Percentiles rank a stretch among this genome's conserved stretches.
These are phyloP conservation scores for Trametes hirsuta DNA, from an alignment of 1,284 basidiomycete genomes.

Conservation along the genomic window DNA sequence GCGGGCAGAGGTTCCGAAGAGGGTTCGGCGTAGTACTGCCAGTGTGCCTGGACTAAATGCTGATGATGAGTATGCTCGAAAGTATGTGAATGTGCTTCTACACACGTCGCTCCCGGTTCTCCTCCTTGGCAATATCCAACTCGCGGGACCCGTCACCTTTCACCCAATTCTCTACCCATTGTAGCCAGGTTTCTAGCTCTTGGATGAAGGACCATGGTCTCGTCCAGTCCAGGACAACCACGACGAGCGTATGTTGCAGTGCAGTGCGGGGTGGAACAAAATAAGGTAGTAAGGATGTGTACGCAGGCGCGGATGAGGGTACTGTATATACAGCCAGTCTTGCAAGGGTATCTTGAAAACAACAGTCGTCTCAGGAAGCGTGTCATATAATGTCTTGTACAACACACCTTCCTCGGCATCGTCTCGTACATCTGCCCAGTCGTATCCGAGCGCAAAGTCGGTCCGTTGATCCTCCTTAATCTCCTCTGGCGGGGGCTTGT, in stretches of 20 bases:
- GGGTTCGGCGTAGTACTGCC: slow-evolving; percentile 91
- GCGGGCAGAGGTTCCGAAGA: slow-evolving; percentile 62
- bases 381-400: neutral
- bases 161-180: slow-evolving; percentile 83
- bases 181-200: slow-evolving; percentile 87
- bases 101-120: slow-evolving; percentile 83
- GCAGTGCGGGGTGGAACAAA: slow-evolving; percentile 76
- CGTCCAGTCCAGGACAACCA: slow-evolving; percentile 96
- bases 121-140: slow-evolving; percentile 71
- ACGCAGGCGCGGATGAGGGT: slow-evolving; percentile 75
- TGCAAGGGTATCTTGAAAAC: slow-evolving; percentile 72
- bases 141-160: slow-evolving; percentile 71
- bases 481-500: slow-evolving; percentile 60
- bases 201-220: slow-evolving; percentile 89
- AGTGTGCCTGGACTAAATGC: slow-evolving; percentile 78
- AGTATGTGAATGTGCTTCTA: slow-evolving; percentile 21
- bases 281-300: slow-evolving; percentile 80
- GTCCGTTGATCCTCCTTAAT: slow-evolving; percentile 54
- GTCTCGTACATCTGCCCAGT: slow-evolving; percentile 84
- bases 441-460: slow-evolving; percentile 86
- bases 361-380: slow-evolving; percentile 5
- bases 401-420: slow-evolving; percentile 86
- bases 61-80: slow-evolving; percentile 14
- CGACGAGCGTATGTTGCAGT: slow-evolving; percentile 78
- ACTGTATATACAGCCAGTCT: slow-evolving; percentile 89